Conservation (phyloP, 129 eudicot genomes). For the Lactuca saligna region DNA sequence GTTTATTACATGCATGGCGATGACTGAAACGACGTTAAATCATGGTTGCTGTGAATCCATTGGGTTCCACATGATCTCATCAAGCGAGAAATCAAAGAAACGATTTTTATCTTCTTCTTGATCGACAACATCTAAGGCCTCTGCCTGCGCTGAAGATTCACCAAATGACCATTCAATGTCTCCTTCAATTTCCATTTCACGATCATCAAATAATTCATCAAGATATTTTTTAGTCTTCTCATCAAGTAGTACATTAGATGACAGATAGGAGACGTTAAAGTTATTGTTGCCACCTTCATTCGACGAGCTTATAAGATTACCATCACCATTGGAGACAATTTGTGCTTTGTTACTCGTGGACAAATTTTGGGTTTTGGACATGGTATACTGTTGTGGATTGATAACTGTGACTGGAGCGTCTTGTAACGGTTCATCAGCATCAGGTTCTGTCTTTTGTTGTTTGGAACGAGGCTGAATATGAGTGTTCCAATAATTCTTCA, state of each 20-base stretch:
- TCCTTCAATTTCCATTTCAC: not conserved
- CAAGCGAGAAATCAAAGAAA: not conserved
- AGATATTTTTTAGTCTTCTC: not conserved
- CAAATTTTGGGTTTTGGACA: not conserved
- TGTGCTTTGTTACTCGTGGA: not conserved
- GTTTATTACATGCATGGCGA: too few species aligned
- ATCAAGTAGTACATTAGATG: not conserved
- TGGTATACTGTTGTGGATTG: slow-evolving; percentile 16
- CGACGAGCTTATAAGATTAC: not conserved
- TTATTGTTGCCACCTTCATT: not conserved
- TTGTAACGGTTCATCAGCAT: not conserved
- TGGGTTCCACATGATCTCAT: slow-evolving; percentile 19
- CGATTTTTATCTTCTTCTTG: not conserved
- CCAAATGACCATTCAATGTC: not conserved
- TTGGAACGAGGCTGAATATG: not conserved
- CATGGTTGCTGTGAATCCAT: not conserved
- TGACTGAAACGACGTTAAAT: too few species aligned
- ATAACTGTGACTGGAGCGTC: not conserved
- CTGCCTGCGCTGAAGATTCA: not conserved
- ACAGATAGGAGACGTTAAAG: not conserved
- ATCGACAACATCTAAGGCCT: not conserved
- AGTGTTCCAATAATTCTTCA: slow-evolving; percentile 32
- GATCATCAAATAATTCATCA: not conserved
- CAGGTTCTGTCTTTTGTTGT: not conserved
- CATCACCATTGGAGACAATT: not conserved